Evolutionary conservation across 805 yeast genomes (phyloP), one percentile per base, ranked within the genome.

Genomic region (Starmera quercuum): DNA sequence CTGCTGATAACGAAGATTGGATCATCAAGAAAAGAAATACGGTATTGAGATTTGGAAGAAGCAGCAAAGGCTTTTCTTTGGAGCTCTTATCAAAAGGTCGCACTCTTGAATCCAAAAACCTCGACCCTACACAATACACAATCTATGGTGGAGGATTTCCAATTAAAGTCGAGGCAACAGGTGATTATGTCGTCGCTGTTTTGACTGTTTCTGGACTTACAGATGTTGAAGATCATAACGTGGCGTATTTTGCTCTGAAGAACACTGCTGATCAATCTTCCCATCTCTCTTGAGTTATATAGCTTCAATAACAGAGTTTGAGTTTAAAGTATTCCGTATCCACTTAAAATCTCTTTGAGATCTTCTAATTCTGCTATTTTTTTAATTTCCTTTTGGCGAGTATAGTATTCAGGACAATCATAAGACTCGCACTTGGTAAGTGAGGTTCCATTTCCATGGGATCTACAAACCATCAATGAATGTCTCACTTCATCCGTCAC

Each of bases 331-430:
- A n/a, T n/a, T n/a, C n/a, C n/a, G n/a, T n/a, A n/a, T n/a, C n/a
- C n/a, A n/a, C n/a, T n/a, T n/a, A n/a, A n/a, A n/a, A n/a, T n/a
- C n/a, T n/a, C n/a, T n/a, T n/a, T n/a, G n/a, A n/a, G n/a, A n/a
- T 9, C 10, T 13, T 14, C 13, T 25, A 25, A 25, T 25, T 11
- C 15, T 14, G 9, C 27, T 11, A 25, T 14, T 25, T 25, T 58
- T 23, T 54, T 57, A 4, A 40, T 34, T 3, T 67, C 58, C 44
- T 73, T 71, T 10, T 69, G 58, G 31, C 77, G 63, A 7, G 72
- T 62, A 47, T 66, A 83, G 47, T 67, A 83, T 1, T 77, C 59
- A 0, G 77, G 66, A 49, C 94, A 84, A 46, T 78, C 86, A 23
- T 67, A 68, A 29, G 84, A 80, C 6, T 55, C 58, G 49, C 94